Base-by-base conservation (phyloP, 2,329 filamentous ascomycete species). In the Teratosphaeria pseudoeucalypti region DNA sequence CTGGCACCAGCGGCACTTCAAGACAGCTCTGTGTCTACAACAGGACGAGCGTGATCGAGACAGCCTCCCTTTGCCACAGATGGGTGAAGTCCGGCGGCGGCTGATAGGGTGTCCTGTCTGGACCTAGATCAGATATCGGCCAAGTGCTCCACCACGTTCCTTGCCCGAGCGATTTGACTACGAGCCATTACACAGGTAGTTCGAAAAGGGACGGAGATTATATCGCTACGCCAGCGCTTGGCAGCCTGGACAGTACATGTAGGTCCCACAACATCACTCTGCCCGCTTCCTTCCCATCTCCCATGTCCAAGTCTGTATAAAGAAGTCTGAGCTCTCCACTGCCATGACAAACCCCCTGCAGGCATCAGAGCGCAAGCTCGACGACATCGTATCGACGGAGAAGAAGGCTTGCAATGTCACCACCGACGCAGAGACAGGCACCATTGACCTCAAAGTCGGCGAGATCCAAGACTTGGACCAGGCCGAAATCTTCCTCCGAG, bases 401-500 rank as follows among this genome's bases (percentile, higher is more conserved):
- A 19, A 23, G n/a, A 49, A 19, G 43, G 43, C 19, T n/a, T 23
- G 23, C 5, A 49, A 49, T 23, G 43, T 49, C 43, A 49, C 43
- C 16, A 10, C 16, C 16, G 43, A n/a, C 10, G 16, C 43, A 49
- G 43, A 49, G 19, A 49, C 43, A 2, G 43, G 43, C 43, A 49
- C 43, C 19, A 27, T 62, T 19, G 63, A 66, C 34, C 34, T 71
- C 43, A 67, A 67, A n/a, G 62, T 62, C 7, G 70, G 72, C 27
- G 67, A 74, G 37, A 64, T 72, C 39, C 60, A 66, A 7, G 72
- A 77, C 34, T 74, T 81, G 16, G 80, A 82, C 63, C 76, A 78
- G 58, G 77, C 76, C 3, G 78, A 77, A 55, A 63, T 77, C 34
- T 82, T 81, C 61, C 73, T 82, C 0, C 73, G 73, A n/a, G 71